Conservation (phyloP, 2,329 filamentous ascomycete genomes). For the Akanthomyces uredinophilus region DNA sequence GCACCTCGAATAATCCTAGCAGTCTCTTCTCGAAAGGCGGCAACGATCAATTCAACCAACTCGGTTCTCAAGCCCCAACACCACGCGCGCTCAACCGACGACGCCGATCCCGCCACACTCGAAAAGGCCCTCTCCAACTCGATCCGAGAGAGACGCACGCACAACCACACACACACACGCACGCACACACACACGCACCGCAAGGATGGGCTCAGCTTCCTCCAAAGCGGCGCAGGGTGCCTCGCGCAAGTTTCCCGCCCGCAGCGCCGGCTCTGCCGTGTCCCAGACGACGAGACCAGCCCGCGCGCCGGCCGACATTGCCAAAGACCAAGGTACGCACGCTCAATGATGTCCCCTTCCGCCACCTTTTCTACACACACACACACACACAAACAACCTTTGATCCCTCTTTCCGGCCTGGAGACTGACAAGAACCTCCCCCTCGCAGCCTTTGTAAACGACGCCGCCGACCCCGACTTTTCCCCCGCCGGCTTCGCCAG, state of each 20-base stretch:
- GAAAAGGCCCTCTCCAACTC: background rate
- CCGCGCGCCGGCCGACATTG: constrained; percentile 14
- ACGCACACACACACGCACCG: background rate
- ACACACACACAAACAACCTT: too few species aligned
- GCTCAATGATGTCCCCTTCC: background rate
- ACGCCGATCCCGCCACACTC: background rate
- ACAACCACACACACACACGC: too few species aligned
- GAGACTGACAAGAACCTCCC: background rate
- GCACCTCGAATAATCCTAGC: background rate
- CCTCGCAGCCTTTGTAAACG: constrained; percentile 37
- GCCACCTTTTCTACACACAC: background rate
- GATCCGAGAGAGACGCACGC: background rate
- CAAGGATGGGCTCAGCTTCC: constrained; percentile 39
- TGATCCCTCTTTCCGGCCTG: too few species aligned
- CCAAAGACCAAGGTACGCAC: constrained; percentile 15
- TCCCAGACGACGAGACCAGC: constrained; percentile 11
- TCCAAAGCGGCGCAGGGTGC: constrained; percentile 40
- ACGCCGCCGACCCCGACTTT: constrained; percentile 38
- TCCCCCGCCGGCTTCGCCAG: constrained; percentile 41
- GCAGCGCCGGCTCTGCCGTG: constrained; percentile 26
- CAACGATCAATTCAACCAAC: background rate
- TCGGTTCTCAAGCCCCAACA: too few species aligned
- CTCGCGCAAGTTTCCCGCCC: constrained; percentile 40
- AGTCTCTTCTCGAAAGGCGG: background rate
- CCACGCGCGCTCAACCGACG: background rate